Conservation (phyloP, 345 rosid species). For the Citrus unshiu region DNA sequence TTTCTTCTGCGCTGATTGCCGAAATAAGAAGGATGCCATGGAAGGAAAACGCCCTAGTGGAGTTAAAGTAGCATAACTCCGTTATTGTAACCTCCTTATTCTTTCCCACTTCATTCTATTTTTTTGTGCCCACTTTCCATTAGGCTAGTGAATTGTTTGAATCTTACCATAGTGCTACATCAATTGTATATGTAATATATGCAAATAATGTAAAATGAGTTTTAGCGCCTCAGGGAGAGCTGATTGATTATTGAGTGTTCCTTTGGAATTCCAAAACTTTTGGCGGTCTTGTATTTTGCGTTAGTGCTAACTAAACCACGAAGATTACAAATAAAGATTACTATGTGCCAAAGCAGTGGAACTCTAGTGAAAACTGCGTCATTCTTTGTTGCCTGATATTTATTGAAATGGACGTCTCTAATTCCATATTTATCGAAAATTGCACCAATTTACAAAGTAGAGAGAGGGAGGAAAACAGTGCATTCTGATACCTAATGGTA, state of each 20-base stretch:
- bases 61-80: constrained; percentile 50
- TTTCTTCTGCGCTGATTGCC: constrained; percentile 73
- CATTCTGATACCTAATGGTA: not conserved
- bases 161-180: constrained; percentile 5
- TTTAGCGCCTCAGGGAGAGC: not conserved
- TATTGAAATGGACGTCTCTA: too few relatives aligned
- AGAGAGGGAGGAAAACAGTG: too few relatives aligned
- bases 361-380: not conserved
- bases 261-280: not conserved
- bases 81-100: constrained; percentile 22
- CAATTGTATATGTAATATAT: constrained; percentile 34
- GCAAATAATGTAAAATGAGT: constrained; percentile 30
- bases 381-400: too few relatives aligned
- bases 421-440: too few relatives aligned
- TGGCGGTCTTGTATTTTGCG: not conserved
- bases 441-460: too few relatives aligned
- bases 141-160: constrained; percentile 26
- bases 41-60: constrained; percentile 90
- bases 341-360: not conserved
- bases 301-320: not conserved
- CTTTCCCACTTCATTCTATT: constrained; percentile 24
- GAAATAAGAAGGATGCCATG: constrained; percentile 87
- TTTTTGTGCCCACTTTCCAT: constrained; percentile 1
- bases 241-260: not conserved
- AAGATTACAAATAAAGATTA: not conserved